phyloP scores from a whole-genome alignment of 768 basidiomycete species.

The Trametes villosa region DNA sequence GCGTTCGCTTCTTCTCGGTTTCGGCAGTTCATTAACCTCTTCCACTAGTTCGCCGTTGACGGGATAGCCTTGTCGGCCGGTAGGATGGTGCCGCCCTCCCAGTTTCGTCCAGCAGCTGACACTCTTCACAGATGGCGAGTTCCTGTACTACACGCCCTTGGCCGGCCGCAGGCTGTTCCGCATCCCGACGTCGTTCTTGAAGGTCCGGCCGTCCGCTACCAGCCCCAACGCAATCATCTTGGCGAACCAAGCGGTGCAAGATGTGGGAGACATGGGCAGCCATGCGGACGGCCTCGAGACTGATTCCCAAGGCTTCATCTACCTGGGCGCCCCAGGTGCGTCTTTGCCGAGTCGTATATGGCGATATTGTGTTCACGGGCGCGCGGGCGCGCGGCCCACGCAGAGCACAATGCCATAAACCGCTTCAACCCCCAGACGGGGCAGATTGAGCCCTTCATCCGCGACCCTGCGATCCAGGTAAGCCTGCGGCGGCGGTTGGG shows the following conservation, averaged over 20 bases:
- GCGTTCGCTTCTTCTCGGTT: background rate
- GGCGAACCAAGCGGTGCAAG: constrained; percentile 14
- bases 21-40: background rate
- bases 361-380: background rate
- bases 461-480: constrained; percentile 21
- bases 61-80: constrained; percentile 23
- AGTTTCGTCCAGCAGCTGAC: background rate
- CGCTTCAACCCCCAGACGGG: constrained; percentile 18
- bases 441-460: constrained; percentile 18
- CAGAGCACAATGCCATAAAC: constrained; percentile 22
- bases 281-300: constrained; percentile 25
- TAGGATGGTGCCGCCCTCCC: background rate
- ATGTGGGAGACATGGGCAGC: constrained; percentile 14
- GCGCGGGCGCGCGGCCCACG: background rate
- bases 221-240: constrained; percentile 16
- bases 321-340: constrained; percentile 16
- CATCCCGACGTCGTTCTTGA: constrained; percentile 17
- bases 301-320: constrained; percentile 17
- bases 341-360: background rate
- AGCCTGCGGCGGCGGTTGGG: background rate
- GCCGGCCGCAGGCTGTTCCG: constrained; percentile 15
- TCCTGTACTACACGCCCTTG: constrained; percentile 17
- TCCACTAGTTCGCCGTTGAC: constrained; percentile 18
- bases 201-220: constrained; percentile 16
- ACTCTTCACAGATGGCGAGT: constrained; percentile 17